Percentiles rank a stretch among this genome's conserved stretches.
phyloP scores from a whole-genome alignment of 1,284 basidiomycete species.

The Xerocomus minutiporus region DNA sequence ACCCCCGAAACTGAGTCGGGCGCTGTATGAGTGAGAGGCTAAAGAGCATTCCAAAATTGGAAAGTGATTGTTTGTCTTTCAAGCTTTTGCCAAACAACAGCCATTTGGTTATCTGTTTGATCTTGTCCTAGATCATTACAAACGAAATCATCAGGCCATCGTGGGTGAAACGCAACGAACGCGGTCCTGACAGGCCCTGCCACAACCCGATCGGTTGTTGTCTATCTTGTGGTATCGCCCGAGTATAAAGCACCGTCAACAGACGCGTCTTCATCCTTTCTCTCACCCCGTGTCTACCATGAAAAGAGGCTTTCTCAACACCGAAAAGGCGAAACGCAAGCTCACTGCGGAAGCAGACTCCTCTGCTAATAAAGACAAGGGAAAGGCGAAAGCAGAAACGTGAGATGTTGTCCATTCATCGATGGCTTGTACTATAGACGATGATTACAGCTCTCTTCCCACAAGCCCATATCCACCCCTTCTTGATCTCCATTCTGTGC shows the following conservation, averaged over 20 bases:
- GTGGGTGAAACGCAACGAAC: too few relatives aligned
- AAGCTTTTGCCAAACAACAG: slow-evolving; percentile 19
- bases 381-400: slow-evolving; percentile 3
- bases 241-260: too few relatives aligned
- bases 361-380: not conserved
- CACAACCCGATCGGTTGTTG: too few relatives aligned
- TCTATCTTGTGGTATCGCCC: too few relatives aligned
- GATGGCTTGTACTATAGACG: not conserved
- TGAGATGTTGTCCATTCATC: not conserved
- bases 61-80: slow-evolving; percentile 17
- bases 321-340: slow-evolving; percentile 14
- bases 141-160: too few relatives aligned
- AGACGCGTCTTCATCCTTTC: too few relatives aligned
- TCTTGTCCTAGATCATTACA: too few relatives aligned
- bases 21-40: not conserved
- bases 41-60: slow-evolving; percentile 7
- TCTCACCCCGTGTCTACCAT: slow-evolving; percentile 5
- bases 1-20: not conserved
- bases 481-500: slow-evolving; percentile 11
- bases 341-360: not conserved
- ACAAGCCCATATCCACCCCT: not conserved
- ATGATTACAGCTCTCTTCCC: not conserved
- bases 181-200: too few relatives aligned
- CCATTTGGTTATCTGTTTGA: too few relatives aligned
- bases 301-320: slow-evolving; percentile 24